Percentiles rank a stretch among this genome's conserved stretches.
Evolutionary conservation across 2,329 filamentous ascomycete species (phyloP).

Genomic region (Ilyonectria destructans): DNA sequence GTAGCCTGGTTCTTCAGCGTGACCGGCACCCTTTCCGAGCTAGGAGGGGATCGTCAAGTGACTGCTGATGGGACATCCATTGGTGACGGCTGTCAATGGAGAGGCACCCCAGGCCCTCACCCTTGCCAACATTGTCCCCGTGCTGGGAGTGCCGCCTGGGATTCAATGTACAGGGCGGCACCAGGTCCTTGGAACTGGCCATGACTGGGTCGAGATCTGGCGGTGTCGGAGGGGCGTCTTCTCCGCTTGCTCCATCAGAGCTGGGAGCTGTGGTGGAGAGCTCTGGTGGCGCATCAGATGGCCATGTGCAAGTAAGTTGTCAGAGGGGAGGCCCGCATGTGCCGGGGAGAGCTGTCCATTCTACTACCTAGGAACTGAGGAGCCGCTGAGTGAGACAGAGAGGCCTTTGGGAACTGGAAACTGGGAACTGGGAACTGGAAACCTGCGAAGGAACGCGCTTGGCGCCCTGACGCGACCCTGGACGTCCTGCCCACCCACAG

Average conservation of each 20-base stretch:
- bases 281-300: constrained; percentile 25
- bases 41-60: constrained; percentile 28
- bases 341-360: constrained; percentile 5
- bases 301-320: constrained; percentile 11
- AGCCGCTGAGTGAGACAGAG: not conserved
- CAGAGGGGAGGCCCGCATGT: constrained; percentile 12
- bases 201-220: constrained; percentile 36
- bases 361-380: constrained; percentile 11
- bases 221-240: constrained; percentile 28
- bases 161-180: constrained; percentile 34
- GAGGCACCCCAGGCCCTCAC: constrained; percentile 1
- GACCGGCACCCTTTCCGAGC: constrained; percentile 14
- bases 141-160: constrained; percentile 32
- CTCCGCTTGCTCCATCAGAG: constrained; percentile 25
- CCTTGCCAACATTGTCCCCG: constrained; percentile 5
- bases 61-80: constrained; percentile 25
- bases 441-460: constrained; percentile 8
- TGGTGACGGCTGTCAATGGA: constrained; percentile 24
- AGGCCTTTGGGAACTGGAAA: not conserved
- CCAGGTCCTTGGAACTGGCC: constrained; percentile 29
- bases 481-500: not conserved
- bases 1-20: constrained; percentile 10
- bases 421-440: not conserved
- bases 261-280: constrained; percentile 36
- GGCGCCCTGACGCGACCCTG: not conserved